Conservation (phyloP, 495 filamentous ascomycete species). For the Trichoderma reesei region DNA sequence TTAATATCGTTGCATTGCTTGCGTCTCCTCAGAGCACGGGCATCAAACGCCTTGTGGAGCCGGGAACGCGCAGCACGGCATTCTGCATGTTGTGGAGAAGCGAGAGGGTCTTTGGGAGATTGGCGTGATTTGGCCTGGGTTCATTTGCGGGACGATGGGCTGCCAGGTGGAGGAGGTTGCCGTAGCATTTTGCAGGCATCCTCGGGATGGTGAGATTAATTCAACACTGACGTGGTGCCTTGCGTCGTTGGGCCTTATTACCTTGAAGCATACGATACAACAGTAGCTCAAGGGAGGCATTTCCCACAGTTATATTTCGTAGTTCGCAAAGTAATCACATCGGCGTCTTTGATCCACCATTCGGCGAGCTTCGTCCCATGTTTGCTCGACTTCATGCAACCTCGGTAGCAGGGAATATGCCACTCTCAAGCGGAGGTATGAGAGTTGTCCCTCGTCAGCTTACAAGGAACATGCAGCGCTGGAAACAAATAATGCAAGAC, state of each 20-base stretch:
- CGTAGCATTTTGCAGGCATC: not conserved
- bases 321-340: too few species aligned
- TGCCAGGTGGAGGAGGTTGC: not conserved
- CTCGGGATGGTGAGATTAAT: too few species aligned
- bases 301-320: too few species aligned
- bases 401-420: not conserved
- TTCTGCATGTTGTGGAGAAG: not conserved
- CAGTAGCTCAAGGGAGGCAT: too few species aligned
- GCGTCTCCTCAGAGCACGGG: too few species aligned
- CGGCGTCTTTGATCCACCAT: too few species aligned
- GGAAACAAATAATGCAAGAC: not conserved
- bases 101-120: not conserved
- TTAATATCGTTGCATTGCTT: too few species aligned
- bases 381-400: too few species aligned
- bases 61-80: not conserved
- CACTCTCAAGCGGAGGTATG: not conserved
- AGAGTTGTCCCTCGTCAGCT: not conserved
- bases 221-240: too few species aligned
- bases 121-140: not conserved
- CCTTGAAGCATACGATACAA: too few species aligned
- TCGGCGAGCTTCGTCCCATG: too few species aligned
- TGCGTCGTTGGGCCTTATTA: too few species aligned
- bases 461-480: not conserved
- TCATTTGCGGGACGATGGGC: not conserved
- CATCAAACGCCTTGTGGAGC: not conserved